phyloP scores from a whole-genome alignment of 2,329 filamentous ascomycete species.

The Exophiala sideris region DNA sequence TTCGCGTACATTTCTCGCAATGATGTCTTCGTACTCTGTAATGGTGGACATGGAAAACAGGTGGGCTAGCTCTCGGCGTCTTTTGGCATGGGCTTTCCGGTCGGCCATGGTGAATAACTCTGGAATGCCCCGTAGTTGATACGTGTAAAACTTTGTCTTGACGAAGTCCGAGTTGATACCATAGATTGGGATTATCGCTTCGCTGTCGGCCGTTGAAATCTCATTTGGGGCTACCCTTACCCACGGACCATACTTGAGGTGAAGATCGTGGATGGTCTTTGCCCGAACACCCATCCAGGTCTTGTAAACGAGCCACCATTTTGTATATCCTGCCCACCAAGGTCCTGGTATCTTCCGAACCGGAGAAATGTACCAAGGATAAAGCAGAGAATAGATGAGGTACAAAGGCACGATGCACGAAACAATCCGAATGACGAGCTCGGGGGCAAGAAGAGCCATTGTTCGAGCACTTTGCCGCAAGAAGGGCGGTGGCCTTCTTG shows the following conservation, averaged over 20 bases:
- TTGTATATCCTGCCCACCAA: background rate
- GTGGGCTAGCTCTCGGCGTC: constrained; percentile 39
- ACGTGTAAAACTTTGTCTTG: constrained; percentile 13
- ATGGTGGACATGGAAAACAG: constrained; percentile 29
- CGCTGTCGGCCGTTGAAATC: constrained; percentile 63
- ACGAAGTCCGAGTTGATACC: constrained; percentile 34
- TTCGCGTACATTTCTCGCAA: constrained; percentile 25
- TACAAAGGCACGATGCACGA: no score
- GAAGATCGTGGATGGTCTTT: constrained; percentile 41
- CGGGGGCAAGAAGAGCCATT: no score
- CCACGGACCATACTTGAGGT: constrained; percentile 57
- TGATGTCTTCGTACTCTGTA: constrained; percentile 38
- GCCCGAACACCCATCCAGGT: constrained; percentile 3
- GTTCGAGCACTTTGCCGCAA: no score
- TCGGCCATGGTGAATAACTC: constrained; percentile 29
- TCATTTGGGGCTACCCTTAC: constrained; percentile 59
- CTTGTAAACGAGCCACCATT: constrained; percentile 17
- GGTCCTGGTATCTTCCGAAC: background rate
- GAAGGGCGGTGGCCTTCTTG: no score
- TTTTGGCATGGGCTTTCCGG: constrained; percentile 35
- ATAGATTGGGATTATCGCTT: constrained; percentile 59
- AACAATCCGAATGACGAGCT: no score
- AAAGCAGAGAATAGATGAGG: no score
- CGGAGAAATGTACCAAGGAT: background rate
- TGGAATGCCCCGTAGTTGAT: background rate